Conservation (phyloP, 768 basidiomycete species). For the Boletus speciosus region DNA sequence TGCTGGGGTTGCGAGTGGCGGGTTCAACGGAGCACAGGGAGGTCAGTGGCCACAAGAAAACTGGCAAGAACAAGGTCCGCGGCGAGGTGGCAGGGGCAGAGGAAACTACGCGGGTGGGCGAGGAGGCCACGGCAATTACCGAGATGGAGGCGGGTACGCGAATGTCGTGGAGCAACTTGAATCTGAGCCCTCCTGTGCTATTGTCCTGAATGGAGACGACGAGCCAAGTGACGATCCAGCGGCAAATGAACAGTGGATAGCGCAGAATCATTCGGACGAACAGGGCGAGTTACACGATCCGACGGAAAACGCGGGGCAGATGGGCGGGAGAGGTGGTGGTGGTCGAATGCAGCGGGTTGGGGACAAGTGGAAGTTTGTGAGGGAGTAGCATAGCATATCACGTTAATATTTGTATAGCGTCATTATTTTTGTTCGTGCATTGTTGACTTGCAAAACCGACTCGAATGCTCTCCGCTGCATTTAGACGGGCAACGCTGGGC, state of each 20-base stretch:
- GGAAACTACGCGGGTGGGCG: constrained; percentile 35
- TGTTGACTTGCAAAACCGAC: too few relatives aligned
- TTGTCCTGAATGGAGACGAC: constrained; percentile 54
- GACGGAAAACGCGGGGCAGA: not conserved
- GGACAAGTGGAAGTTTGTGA: constrained; percentile 71
- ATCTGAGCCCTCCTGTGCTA: constrained; percentile 48
- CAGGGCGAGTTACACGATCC: not conserved
- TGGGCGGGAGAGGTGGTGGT: constrained; percentile 35
- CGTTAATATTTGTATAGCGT: constrained; percentile 21
- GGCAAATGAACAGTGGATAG: not conserved
- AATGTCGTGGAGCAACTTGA: constrained; percentile 27
- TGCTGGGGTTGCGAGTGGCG: constrained; percentile 14
- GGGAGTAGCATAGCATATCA: constrained; percentile 31
- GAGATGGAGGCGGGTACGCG: constrained; percentile 38
- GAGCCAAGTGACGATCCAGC: constrained; percentile 11
- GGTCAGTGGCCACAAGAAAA: constrained; percentile 23
- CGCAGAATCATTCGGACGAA: constrained; percentile 1
- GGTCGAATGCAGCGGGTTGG: constrained; percentile 68
- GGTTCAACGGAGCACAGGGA: constrained; percentile 17
- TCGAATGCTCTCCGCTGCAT: constrained; percentile 18
- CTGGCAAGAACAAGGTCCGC: constrained; percentile 32
- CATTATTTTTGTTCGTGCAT: not conserved
- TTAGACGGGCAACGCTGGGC: constrained; percentile 17
- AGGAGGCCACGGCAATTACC: constrained; percentile 45
- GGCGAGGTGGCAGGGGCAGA: constrained; percentile 37